These are phyloP conservation scores for Sporothrix curviconia DNA, from an alignment of 2,329 filamentous ascomycete genomes.

Conservation along the genomic window DNA sequence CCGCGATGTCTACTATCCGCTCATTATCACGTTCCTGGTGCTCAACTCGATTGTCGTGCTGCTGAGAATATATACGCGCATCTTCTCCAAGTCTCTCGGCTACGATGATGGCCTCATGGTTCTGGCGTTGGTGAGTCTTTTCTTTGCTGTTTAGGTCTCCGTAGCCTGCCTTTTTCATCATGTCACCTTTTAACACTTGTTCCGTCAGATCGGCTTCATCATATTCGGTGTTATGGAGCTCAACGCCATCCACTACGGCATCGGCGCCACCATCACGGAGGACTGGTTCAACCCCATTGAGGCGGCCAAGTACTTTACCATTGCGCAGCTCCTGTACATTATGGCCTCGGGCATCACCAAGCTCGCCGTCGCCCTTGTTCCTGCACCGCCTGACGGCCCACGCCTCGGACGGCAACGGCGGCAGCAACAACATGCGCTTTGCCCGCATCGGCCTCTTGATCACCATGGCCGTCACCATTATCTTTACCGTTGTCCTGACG, in stretches of 20 bases:
- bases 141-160: too few species aligned
- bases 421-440: neutral
- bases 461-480: neutral
- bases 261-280: neutral
- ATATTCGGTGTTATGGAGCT: slow-evolving; percentile 8
- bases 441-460: neutral
- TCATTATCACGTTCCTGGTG: slow-evolving; percentile 14
- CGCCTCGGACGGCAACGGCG: neutral
- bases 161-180: too few species aligned
- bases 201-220: slow-evolving; percentile 12
- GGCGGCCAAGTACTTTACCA: slow-evolving; percentile 13
- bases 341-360: slow-evolving; percentile 9
- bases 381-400: neutral
- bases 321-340: slow-evolving; percentile 10
- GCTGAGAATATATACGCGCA: slow-evolving; percentile 6
- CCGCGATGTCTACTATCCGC: slow-evolving; percentile 11
- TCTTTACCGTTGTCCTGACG: neutral
- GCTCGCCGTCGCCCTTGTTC: slow-evolving; percentile 7
- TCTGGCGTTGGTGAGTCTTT: slow-evolving; percentile 5
- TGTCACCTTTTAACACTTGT: too few species aligned
- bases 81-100: neutral
- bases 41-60: slow-evolving; percentile 4
- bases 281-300: neutral
- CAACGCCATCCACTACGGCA: slow-evolving; percentile 9
- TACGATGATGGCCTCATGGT: slow-evolving; percentile 11